A percentile compares a stretch with the other conserved stretches of the same genome.
Evolutionary conservation across 2,329 filamentous ascomycete species (phyloP).

Genomic region (Daldinia sp.): DNA sequence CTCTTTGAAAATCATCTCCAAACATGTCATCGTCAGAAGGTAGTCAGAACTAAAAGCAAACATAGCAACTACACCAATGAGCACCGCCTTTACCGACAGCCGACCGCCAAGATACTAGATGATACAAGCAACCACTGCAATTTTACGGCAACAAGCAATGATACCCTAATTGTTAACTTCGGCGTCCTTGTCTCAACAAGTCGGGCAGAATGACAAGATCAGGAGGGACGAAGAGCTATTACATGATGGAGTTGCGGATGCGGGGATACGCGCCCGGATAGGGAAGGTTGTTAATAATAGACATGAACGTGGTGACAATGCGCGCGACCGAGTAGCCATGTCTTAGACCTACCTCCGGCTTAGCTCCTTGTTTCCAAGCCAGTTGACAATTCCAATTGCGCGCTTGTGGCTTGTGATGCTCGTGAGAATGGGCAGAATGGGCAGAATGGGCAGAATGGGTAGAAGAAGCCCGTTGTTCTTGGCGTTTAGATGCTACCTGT

Average conservation of each 20-base stretch:
- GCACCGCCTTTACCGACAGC: background rate
- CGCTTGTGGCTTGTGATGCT: slow-evolving; percentile 10
- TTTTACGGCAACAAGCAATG: background rate
- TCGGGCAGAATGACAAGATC: slow-evolving; percentile 1
- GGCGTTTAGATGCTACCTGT: slow-evolving; percentile 2
- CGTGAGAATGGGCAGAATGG: background rate
- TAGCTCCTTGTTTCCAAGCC: slow-evolving; percentile 1
- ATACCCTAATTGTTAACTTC: background rate
- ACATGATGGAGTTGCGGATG: background rate
- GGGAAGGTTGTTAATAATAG: slow-evolving; percentile 10
- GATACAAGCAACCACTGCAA: background rate
- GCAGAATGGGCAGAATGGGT: background rate
- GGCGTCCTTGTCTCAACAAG: background rate
- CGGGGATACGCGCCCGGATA: background rate
- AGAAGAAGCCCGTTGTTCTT: background rate
- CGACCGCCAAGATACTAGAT: background rate
- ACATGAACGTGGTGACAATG: background rate
- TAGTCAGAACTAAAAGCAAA: background rate
- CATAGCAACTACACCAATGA: background rate
- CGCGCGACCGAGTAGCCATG: background rate
- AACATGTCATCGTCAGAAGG: background rate
- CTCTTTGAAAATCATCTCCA: background rate
- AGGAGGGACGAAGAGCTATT: background rate
- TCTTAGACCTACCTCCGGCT: background rate
- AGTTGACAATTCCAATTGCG: background rate